phyloP scores from a whole-genome alignment of 345 rosid species.

The Anacardium occidentale region DNA sequence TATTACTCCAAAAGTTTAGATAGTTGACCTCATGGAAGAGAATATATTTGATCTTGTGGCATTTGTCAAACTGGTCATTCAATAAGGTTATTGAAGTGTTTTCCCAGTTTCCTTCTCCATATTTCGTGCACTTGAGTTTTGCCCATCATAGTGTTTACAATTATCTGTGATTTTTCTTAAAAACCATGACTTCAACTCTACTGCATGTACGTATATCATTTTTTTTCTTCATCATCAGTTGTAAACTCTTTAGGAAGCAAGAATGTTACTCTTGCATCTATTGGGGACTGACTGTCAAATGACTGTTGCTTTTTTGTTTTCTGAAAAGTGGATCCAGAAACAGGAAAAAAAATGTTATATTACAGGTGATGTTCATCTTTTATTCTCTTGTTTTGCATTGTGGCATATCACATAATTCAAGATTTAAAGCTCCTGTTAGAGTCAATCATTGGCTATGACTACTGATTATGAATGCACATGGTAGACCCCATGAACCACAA shows the following conservation, averaged over 20 bases:
- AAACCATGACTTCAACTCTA: no score
- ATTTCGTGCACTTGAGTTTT: no score
- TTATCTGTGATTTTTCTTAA: no score
- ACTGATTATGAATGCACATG: slow-evolving; percentile 6
- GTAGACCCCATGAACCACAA: slow-evolving; percentile 10
- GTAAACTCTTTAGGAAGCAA: slow-evolving; percentile 1
- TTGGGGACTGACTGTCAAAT: no score
- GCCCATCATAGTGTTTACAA: no score
- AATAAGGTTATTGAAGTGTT: background rate
- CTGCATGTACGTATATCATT: background rate
- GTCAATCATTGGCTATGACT: background rate
- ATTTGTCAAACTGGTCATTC: slow-evolving; percentile 1
- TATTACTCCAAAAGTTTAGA: slow-evolving; percentile 8
- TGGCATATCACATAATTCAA: background rate
- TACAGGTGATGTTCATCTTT: no score
- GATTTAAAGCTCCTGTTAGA: background rate
- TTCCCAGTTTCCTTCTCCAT: no score
- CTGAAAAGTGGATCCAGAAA: no score
- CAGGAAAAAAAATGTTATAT: no score
- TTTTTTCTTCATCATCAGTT: background rate
- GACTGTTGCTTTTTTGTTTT: no score
- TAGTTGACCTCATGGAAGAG: background rate
- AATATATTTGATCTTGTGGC: background rate
- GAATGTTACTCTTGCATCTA: no score
- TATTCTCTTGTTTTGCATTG: background rate